phyloP scores from a whole-genome alignment of 2,329 filamentous ascomycete genomes.

The Simplicillium aogashimaense region DNA sequence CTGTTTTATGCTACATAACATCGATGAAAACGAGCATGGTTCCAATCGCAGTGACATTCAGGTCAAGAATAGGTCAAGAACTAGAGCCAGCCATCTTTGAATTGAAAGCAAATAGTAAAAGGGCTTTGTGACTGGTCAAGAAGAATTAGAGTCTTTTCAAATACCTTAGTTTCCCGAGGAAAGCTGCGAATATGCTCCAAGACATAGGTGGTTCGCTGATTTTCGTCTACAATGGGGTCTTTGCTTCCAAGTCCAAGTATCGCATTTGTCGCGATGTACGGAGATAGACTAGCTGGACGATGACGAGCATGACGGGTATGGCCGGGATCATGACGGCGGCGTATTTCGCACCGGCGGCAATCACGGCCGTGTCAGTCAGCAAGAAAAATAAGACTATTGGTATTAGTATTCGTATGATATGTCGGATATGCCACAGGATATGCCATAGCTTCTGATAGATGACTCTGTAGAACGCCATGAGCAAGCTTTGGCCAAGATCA shows the following conservation, averaged over 20 bases:
- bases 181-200: conserved; percentile 39
- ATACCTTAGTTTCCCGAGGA: conserved; percentile 22
- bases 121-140: conserved; percentile 37
- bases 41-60: background rate
- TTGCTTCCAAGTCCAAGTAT: conserved; percentile 21
- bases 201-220: conserved; percentile 32
- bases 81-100: conserved; percentile 37
- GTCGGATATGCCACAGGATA: too few species aligned
- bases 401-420: background rate
- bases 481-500: conserved; percentile 11
- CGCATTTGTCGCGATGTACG: conserved; percentile 20
- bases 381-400: too few species aligned
- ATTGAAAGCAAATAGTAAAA: conserved; percentile 42
- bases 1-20: background rate
- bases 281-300: conserved; percentile 19
- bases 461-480: conserved; percentile 3
- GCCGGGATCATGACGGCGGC: conserved; percentile 16
- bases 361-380: conserved; percentile 4
- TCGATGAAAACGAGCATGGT: background rate
- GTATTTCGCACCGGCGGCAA: conserved; percentile 14
- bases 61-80: background rate
- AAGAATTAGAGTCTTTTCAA: conserved; percentile 25
- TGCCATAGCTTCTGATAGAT: background rate
- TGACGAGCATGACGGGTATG: conserved; percentile 12
- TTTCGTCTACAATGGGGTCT: conserved; percentile 19